Base-by-base conservation (phyloP, 768 basidiomycete genomes). In the Rubroboletus satanas region DNA sequence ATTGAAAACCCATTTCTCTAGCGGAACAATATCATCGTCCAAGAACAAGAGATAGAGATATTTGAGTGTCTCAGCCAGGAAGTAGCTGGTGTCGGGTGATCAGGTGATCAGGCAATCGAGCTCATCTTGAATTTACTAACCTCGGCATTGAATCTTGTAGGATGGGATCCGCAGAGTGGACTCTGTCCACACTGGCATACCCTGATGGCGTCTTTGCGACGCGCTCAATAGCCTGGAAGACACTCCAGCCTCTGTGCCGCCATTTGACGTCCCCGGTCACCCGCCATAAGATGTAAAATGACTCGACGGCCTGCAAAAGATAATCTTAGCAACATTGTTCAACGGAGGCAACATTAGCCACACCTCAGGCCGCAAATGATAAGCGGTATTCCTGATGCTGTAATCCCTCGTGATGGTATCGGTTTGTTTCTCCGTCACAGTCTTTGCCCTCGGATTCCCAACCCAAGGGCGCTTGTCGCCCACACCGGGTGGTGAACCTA, bases 321-420 rank as follows among this genome's bases (percentile, higher is more conserved):
- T 18, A 21, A 29, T 49, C 29, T 53, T 23, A 58, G 26, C 15
- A 33, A 66, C 18, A 17, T 12, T 3, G 7, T 5, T n/a, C 26
- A 7, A 38, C 18, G 23, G 8, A 31, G 17, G 4, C 8, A 56
- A 21, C 10, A 47, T 36, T 17, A 28, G 5, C 5, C 81, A 31
- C 42, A 87, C 88, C 81, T 90, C 88, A 1, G 89, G 89, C 28
- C 89, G 71, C 49, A 90, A 65, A 35, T 87, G 69, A 68, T 89
- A 89, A 18, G 59, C 74, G 7, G 67, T 44, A 52, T 74, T 77
- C 49, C 59, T 64, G 5, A 82, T 62, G 12, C 52, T 53, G 66
- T 91, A 91, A 62, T 91, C 89, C 55, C 80, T 75, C 32, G 67
- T 67, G 18, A 55, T 28, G 33, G 62, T 58, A 43, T 68, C 59